Evolutionary conservation across 768 basidiomycete genomes (phyloP).

Genomic region (Boletellus sp.): DNA sequence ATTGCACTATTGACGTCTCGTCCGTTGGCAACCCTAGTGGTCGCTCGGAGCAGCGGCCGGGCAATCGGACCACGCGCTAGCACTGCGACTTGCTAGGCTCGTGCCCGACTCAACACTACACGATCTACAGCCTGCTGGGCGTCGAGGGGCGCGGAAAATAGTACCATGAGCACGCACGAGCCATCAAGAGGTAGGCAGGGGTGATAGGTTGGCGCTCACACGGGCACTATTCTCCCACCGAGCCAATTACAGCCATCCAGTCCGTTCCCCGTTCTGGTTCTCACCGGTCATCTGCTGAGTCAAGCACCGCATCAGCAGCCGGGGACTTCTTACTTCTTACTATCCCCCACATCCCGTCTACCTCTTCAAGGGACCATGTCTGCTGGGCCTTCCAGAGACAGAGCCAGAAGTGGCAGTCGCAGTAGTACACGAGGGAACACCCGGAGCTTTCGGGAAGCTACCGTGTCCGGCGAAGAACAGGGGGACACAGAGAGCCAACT

Average conservation of each 20-base stretch:
- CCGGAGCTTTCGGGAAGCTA: constrained; percentile 43
- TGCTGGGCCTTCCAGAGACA: constrained; percentile 44
- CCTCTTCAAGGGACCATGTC: constrained; percentile 50
- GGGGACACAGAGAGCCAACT: constrained; percentile 41
- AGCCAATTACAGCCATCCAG: constrained; percentile 33
- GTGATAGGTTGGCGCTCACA: constrained; percentile 31
- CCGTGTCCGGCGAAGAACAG: constrained; percentile 49
- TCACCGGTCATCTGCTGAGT: constrained; percentile 52
- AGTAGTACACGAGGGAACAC: constrained; percentile 52
- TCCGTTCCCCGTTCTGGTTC: too few species aligned
- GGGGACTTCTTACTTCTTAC: constrained; percentile 63
- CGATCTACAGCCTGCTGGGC: background rate
- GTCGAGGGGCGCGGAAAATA: background rate
- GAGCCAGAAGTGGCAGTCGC: constrained; percentile 58
- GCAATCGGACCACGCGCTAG: too few species aligned
- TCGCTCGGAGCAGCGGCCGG: too few species aligned
- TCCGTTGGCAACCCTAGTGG: too few species aligned
- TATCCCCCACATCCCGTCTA: constrained; percentile 46
- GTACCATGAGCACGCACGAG: constrained; percentile 11
- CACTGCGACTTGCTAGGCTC: too few species aligned
- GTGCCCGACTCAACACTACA: background rate
- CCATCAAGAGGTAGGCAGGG: constrained; percentile 22
- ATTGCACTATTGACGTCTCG: background rate
- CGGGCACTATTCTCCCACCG: constrained; percentile 36
- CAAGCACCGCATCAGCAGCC: constrained; percentile 59